Percentiles rank a stretch among this genome's conserved stretches.
phyloP scores from a whole-genome alignment of 2,329 filamentous ascomycete species.

The Seiridium cupressi region DNA sequence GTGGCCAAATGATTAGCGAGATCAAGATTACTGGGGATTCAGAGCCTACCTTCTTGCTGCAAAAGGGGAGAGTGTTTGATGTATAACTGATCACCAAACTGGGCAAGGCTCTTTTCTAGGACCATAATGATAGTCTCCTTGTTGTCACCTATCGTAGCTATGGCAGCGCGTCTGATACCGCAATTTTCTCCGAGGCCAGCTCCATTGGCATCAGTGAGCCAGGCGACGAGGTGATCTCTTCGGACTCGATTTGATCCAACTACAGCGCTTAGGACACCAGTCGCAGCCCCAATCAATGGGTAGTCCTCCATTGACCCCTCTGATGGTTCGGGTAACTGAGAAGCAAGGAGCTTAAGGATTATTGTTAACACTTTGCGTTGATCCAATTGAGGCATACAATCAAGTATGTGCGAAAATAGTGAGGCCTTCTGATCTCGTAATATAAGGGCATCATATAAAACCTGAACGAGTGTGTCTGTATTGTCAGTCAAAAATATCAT shows the following conservation, averaged over 20 bases:
- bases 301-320: constrained; percentile 29
- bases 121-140: constrained; percentile 51
- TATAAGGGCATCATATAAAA: constrained; percentile 20
- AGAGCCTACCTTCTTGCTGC: constrained; percentile 77
- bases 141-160: constrained; percentile 55
- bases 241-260: constrained; percentile 45
- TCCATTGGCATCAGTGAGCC: constrained; percentile 64
- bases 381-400: constrained; percentile 36
- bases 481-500: constrained; percentile 2
- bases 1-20: constrained; percentile 18
- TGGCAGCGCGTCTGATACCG: constrained; percentile 65
- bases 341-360: constrained; percentile 43
- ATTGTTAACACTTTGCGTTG: constrained; percentile 41
- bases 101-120: constrained; percentile 65
- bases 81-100: constrained; percentile 84
- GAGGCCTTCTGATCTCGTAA: constrained; percentile 18
- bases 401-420: constrained; percentile 30
- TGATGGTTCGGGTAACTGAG: constrained; percentile 30
- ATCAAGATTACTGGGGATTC: background rate
- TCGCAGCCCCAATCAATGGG: constrained; percentile 53
- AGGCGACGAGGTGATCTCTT: constrained; percentile 57
- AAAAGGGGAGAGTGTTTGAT: constrained; percentile 82
- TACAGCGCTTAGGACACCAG: constrained; percentile 53
- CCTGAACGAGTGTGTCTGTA: constrained; percentile 40
- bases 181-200: constrained; percentile 63